Evolutionary conservation across 306 rosid genomes (phyloP).

Genomic region (Dalbergia cultrata): DNA sequence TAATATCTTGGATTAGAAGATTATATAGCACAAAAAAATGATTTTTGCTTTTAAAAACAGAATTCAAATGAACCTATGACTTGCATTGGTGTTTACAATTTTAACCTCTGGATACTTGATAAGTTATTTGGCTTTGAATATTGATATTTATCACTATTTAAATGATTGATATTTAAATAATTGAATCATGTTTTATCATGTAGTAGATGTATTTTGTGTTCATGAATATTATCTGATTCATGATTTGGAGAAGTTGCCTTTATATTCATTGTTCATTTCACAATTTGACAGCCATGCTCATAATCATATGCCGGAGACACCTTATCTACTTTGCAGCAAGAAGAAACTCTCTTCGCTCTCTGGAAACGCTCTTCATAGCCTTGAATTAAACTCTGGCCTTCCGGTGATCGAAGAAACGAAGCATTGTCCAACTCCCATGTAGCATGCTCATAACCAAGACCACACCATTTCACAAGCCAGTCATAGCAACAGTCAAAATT

Average conservation of each 20-base stretch:
- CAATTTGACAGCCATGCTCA: background rate
- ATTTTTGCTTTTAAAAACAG: constrained; percentile 11
- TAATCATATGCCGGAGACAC: constrained; percentile 34
- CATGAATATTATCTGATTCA: background rate
- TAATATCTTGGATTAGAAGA: background rate
- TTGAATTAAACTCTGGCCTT: constrained; percentile 59
- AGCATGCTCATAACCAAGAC: constrained; percentile 69
- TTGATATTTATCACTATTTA: background rate
- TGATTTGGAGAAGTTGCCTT: background rate
- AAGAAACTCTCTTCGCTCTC: constrained; percentile 52
- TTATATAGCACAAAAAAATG: constrained; percentile 2
- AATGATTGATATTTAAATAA: background rate
- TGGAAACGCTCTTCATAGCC: constrained; percentile 60
- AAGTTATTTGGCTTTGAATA: constrained; percentile 18
- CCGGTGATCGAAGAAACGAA: constrained; percentile 55
- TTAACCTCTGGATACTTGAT: constrained; percentile 7
- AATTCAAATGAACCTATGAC: background rate
- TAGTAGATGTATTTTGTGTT: background rate
- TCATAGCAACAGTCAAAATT: constrained; percentile 51
- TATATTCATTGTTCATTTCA: background rate
- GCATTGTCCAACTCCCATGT: constrained; percentile 80
- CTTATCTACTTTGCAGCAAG: constrained; percentile 50
- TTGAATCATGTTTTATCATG: background rate
- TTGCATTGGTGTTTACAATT: background rate
- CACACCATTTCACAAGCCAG: constrained; percentile 84